A percentile compares a stretch with the other conserved stretches of the same genome.
These are phyloP conservation scores for Ophiognomonia clavigignenti-juglandacearum DNA, from an alignment of 2,329 filamentous ascomycete species.

Conservation along the genomic window DNA sequence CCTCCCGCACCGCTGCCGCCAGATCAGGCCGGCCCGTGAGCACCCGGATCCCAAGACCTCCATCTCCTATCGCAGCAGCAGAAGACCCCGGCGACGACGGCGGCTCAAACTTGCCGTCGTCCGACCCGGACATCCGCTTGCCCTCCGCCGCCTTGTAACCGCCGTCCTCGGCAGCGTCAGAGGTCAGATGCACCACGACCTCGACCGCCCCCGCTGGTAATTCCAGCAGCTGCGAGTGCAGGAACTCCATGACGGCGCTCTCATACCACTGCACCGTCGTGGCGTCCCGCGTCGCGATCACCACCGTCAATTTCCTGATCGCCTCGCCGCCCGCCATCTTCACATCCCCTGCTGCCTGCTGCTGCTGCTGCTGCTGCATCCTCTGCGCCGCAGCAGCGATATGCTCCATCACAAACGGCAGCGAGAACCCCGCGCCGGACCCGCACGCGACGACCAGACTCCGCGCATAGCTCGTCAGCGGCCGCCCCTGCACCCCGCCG, in stretches of 20 bases:
- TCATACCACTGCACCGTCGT: conserved; percentile 4
- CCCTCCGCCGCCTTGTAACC: no score
- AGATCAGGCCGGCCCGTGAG: conserved; percentile 21
- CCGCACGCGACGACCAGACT: conserved; percentile 6
- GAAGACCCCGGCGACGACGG: no score
- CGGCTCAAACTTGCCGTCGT: no score
- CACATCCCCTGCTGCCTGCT: not conserved
- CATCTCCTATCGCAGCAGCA: no score
- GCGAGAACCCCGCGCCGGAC: conserved; percentile 4
- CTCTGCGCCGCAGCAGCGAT: not conserved
- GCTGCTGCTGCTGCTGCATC: no score
- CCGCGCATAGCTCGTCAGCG: not conserved
- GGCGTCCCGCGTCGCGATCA: conserved; percentile 13
- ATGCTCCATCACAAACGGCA: conserved; percentile 7
- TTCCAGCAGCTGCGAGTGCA: conserved; percentile 19
- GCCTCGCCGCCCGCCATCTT: not conserved
- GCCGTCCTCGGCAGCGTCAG: not conserved
- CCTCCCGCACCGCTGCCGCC: conserved; percentile 15
- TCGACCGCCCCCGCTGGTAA: conserved; percentile 16
- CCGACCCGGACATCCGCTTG: not conserved
- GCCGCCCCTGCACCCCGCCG: not conserved
- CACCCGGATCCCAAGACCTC: conserved; percentile 12
- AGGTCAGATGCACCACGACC: conserved; percentile 23
- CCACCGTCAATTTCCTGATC: conserved; percentile 5
- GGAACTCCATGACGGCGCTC: conserved; percentile 15